These are phyloP conservation scores for Pichia sp. DNA, from an alignment of 1,139 yeast genomes.

Conservation along the genomic window DNA sequence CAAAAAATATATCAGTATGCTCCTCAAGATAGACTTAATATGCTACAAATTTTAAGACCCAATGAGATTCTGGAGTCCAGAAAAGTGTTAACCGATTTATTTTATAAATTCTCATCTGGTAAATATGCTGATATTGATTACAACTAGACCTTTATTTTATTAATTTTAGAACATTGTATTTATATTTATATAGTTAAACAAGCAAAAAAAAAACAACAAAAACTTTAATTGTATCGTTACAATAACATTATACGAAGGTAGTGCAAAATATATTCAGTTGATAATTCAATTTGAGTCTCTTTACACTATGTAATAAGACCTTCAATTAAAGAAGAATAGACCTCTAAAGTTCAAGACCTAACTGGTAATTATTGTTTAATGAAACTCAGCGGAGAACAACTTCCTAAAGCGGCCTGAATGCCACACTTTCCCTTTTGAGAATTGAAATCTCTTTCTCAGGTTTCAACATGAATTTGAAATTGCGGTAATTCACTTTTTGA, in stretches of 20 bases:
- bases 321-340: too few relatives aligned
- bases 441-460: not conserved
- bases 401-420: too few relatives aligned
- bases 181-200: not conserved
- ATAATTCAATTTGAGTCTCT: too few relatives aligned
- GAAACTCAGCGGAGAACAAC: too few relatives aligned
- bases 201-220: too few relatives aligned
- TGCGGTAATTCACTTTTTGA: not conserved
- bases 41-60: slow-evolving; percentile 7
- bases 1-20: slow-evolving; percentile 24
- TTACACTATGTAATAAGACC: too few relatives aligned
- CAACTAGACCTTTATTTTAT: not conserved
- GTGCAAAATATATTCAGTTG: too few relatives aligned
- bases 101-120: slow-evolving; percentile 15
- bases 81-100: slow-evolving; percentile 10
- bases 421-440: not conserved
- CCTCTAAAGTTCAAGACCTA: too few relatives aligned
- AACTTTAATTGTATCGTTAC: too few relatives aligned
- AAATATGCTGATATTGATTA: slow-evolving; percentile 1
- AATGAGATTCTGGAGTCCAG: slow-evolving; percentile 12
- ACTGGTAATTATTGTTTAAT: too few relatives aligned
- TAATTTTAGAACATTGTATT: not conserved
- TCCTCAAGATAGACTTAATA: slow-evolving; percentile 27
- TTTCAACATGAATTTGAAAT: not conserved
- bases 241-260: too few relatives aligned